Percentiles rank a stretch among this genome's conserved stretches.
These are phyloP conservation scores for Gossypium aridum DNA, from an alignment of 441 rosid genomes.

Conservation along the genomic window DNA sequence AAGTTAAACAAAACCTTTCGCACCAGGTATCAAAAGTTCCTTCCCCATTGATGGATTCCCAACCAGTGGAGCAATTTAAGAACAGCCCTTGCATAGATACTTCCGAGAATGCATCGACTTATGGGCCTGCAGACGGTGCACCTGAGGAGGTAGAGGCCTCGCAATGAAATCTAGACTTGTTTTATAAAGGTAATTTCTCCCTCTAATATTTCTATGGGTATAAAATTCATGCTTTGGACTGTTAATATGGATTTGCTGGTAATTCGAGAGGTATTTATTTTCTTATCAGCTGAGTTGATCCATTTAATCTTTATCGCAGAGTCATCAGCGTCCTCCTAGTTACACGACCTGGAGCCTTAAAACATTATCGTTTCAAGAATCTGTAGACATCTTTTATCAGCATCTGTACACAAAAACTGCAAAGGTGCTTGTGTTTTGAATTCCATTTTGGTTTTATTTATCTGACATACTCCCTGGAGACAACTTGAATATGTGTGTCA, in stretches of 20 bases:
- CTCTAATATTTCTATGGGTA: slow-evolving; percentile 21
- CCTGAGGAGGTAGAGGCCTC: slow-evolving; percentile 34
- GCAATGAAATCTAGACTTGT: slow-evolving; percentile 25
- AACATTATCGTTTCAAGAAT: slow-evolving; percentile 3
- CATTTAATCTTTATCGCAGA: neutral
- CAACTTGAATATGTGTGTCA: neutral
- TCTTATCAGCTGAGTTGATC: slow-evolving; percentile 30
- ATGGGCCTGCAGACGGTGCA: slow-evolving; percentile 32
- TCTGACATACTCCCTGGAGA: neutral
- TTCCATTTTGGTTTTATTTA: neutral
- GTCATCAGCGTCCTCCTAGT: neutral
- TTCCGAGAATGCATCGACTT: slow-evolving; percentile 41
- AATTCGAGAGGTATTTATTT: slow-evolving; percentile 23
- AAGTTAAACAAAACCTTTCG: slow-evolving; percentile 26
- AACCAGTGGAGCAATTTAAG: slow-evolving; percentile 6
- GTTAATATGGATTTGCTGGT: slow-evolving; percentile 29
- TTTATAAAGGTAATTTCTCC: slow-evolving; percentile 43
- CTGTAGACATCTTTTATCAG: neutral
- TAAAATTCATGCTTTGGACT: slow-evolving; percentile 3
- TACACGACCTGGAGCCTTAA: neutral
- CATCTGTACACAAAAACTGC: neutral
- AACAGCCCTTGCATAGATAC: slow-evolving; percentile 26
- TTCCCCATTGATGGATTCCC: slow-evolving; percentile 17
- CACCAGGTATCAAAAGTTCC: slow-evolving; percentile 32
- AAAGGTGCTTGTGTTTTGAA: slow-evolving; percentile 4